Conservation (phyloP, 139 green algal species). For the Chlorella sorokiniana region DNA sequence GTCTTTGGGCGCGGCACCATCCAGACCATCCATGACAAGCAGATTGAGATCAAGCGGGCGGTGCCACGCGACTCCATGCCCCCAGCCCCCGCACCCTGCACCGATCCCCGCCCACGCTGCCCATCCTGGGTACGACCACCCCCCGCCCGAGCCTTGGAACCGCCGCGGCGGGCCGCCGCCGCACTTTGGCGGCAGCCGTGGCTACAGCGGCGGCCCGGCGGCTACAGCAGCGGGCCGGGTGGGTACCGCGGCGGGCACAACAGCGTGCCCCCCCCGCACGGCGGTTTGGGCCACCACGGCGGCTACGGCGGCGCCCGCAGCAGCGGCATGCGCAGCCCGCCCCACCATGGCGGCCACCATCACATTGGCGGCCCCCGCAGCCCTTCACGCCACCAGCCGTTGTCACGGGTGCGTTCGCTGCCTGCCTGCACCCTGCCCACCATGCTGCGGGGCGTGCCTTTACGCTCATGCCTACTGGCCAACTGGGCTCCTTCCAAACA, state of each 20-base stretch:
- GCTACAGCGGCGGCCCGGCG: too few species aligned
- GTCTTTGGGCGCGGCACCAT: slow-evolving; percentile 84
- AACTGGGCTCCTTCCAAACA: background rate
- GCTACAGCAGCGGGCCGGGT: background rate
- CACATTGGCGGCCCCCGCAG: background rate
- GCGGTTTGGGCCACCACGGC: background rate
- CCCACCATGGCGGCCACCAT: background rate
- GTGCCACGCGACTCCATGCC: slow-evolving; percentile 89
- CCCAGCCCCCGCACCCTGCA: slow-evolving; percentile 29
- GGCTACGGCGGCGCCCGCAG: slow-evolving; percentile 1
- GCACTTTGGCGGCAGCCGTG: slow-evolving; percentile 7
- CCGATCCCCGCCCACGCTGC: background rate
- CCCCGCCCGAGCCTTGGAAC: background rate
- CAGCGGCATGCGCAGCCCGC: slow-evolving; percentile 20
- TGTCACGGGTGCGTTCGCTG: background rate
- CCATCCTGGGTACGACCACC: background rate
- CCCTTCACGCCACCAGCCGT: slow-evolving; percentile 25
- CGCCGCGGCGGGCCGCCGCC: background rate
- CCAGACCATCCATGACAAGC: slow-evolving; percentile 94
- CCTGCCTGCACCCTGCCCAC: background rate
- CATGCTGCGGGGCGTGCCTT: background rate
- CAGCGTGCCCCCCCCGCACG: background rate
- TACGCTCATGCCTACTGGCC: background rate
- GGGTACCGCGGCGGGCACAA: slow-evolving; percentile 16
- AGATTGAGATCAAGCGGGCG: slow-evolving; percentile 91